Base-by-base conservation (phyloP, 768 basidiomycete genomes). In the Lentinula sp. region DNA sequence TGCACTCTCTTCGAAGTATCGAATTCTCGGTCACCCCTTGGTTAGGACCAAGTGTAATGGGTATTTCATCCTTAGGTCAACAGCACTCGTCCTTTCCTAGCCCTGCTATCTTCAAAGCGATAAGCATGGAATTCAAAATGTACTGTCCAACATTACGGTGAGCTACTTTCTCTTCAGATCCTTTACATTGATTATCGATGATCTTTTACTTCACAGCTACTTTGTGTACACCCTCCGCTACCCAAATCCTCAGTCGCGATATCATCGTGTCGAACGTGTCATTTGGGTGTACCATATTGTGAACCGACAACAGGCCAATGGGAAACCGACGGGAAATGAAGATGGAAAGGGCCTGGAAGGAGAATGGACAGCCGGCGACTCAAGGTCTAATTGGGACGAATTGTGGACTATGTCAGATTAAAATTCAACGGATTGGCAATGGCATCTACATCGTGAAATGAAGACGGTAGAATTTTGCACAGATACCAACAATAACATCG, bases 111-210 rank as follows among this genome's bases (percentile, higher is more conserved):
- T 56, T 56, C 20, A 56, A 56, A 43, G 55, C 55, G 41, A 56
- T 56, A 37, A 56, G 55, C 13, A 56, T 56, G 9, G 55, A 56
- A 56, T 23, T 56, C 6, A 56, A 56, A n/a, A 56, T 56, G 41
- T 56, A 56, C 32, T 56, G 55, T 8, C 55, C 55, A 6, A 41
- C 55, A 15, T n/a, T 56, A 5, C n/a, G 39, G 55, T 56, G 13
- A 41, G 39, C 32, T 52, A 20, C 5, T 33, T 52, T 6, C 16
- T 35, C 7, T 33, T 13, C 7, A 13, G 45, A 43, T 43, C 12
- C 42, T 43, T 43, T 43, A 6, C 16, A 43, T 43, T 5, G 15
- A 6, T 16, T 43, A 10, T 7, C 32, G 4, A 28, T 50, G 20
- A 13, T 50, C 8, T 23, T 52, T 33, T 52, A 15, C 16, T 7